Evolutionary conservation across 2,329 filamentous ascomycete genomes (phyloP).

Genomic region (Fusarium caatingaense): DNA sequence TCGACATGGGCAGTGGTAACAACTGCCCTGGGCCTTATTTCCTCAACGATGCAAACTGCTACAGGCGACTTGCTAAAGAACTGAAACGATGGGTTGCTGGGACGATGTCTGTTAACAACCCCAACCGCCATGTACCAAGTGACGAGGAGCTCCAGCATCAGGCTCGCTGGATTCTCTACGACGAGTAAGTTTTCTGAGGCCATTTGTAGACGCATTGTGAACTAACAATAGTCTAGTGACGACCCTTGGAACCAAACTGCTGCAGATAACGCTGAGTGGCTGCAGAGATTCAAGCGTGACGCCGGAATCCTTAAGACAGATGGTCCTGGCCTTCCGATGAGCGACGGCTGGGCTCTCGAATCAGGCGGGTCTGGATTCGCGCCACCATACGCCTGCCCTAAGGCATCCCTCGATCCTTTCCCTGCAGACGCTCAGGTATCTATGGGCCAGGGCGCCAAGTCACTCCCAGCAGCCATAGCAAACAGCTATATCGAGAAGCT

Average conservation of each 20-base stretch:
- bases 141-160: slow-evolving; percentile 74
- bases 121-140: slow-evolving; percentile 67
- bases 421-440: slow-evolving; percentile 49
- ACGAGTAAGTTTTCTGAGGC: slow-evolving; percentile 60
- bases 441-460: slow-evolving; percentile 53
- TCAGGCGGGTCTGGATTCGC: slow-evolving; percentile 66
- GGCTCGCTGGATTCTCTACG: slow-evolving; percentile 71
- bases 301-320: slow-evolving; percentile 62
- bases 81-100: slow-evolving; percentile 64
- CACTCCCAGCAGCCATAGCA: slow-evolving; percentile 58
- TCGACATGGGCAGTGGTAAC: slow-evolving; percentile 11
- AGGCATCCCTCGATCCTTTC: slow-evolving; percentile 52
- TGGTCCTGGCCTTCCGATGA: slow-evolving; percentile 62
- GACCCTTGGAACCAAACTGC: slow-evolving; percentile 74
- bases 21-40: slow-evolving; percentile 55
- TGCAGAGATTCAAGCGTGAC: slow-evolving; percentile 70
- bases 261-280: slow-evolving; percentile 72
- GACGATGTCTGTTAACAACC: slow-evolving; percentile 69
- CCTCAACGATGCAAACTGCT: slow-evolving; percentile 71
- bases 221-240: slow-evolving; percentile 57
- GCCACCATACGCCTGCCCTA: slow-evolving; percentile 64
- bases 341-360: slow-evolving; percentile 58
- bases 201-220: background rate
- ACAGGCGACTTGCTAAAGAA: slow-evolving; percentile 65
- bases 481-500: slow-evolving; percentile 62